Percentiles rank a stretch among this genome's conserved stretches.
phyloP scores from a whole-genome alignment of 2,329 filamentous ascomycete genomes.

The Trichoderma lentiforme region DNA sequence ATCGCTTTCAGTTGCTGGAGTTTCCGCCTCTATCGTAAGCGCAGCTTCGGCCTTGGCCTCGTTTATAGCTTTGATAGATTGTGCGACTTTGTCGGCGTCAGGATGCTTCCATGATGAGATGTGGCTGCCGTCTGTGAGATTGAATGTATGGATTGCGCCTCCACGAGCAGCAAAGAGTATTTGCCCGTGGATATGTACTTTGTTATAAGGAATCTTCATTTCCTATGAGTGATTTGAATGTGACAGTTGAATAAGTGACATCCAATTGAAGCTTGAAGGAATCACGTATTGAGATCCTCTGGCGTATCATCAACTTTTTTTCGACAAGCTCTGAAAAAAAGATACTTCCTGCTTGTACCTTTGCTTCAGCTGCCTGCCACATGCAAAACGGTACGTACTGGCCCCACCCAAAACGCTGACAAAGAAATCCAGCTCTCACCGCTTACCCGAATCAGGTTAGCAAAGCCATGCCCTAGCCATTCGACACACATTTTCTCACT shows the following conservation, averaged over 20 bases:
- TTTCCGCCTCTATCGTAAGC: conserved; percentile 18
- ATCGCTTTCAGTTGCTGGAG: conserved; percentile 23
- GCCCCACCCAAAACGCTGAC: conserved; percentile 12
- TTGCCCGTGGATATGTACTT: conserved; percentile 52
- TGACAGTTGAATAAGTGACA: neutral
- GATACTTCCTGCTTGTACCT: conserved; percentile 14
- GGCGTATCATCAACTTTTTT: conserved; percentile 6
- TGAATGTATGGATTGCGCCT: conserved; percentile 66
- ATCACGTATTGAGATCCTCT: neutral
- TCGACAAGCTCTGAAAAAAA: neutral
- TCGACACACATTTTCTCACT: conserved; percentile 32
- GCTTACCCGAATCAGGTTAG: conserved; percentile 27
- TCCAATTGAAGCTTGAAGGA: neutral
- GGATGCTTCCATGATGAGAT: conserved; percentile 61
- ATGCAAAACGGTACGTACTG: conserved; percentile 3
- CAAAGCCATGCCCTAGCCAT: conserved; percentile 37
- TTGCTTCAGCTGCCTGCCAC: neutral
- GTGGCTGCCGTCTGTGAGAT: conserved; percentile 53
- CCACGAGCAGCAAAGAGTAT: conserved; percentile 73
- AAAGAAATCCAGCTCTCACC: neutral
- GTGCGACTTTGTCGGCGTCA: conserved; percentile 35
- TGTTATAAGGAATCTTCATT: conserved; percentile 63
- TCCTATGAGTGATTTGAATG: conserved; percentile 13
- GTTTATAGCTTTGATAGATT: conserved; percentile 27
- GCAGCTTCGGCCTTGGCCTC: conserved; percentile 18